Percentiles rank a stretch among this genome's conserved stretches.
Evolutionary conservation across 1,284 basidiomycete genomes (phyloP).

Genomic region (Chalciporus sp.): DNA sequence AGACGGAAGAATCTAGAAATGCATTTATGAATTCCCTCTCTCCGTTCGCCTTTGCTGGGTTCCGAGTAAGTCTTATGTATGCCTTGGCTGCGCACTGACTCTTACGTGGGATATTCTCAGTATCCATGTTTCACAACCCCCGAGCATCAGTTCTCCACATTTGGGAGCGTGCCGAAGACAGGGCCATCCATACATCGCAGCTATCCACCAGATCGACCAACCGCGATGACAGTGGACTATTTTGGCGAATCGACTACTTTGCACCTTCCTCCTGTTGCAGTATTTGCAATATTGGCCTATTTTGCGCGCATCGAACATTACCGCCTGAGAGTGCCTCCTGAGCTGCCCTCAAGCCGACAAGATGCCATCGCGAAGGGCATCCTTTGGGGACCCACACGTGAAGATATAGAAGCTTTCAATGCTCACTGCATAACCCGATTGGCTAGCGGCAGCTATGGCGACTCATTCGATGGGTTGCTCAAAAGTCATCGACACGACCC

Average conservation of each 20-base stretch:
- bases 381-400: slow-evolving; percentile 41
- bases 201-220: slow-evolving; percentile 32
- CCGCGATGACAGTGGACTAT: slow-evolving; percentile 38
- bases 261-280: slow-evolving; percentile 42
- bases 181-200: slow-evolving; percentile 6
- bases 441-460: slow-evolving; percentile 20
- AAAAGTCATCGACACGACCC: slow-evolving; percentile 37
- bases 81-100: background rate
- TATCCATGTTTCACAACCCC: slow-evolving; percentile 36
- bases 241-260: slow-evolving; percentile 42
- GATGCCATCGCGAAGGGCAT: slow-evolving; percentile 27
- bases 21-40: slow-evolving; percentile 41
- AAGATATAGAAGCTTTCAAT: slow-evolving; percentile 48
- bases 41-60: slow-evolving; percentile 50
- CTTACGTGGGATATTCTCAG: slow-evolving; percentile 19
- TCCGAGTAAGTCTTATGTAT: slow-evolving; percentile 41
- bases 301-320: slow-evolving; percentile 44
- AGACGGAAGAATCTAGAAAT: slow-evolving; percentile 37
- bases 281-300: slow-evolving; percentile 49
- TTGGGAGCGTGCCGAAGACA: slow-evolving; percentile 1
- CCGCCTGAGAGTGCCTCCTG: slow-evolving; percentile 38
- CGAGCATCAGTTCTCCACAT: slow-evolving; percentile 23
- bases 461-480: slow-evolving; percentile 23
- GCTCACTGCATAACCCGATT: slow-evolving; percentile 42
- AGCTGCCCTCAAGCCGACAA: slow-evolving; percentile 34